Evolutionary conservation across 108 stramenopile genomes (phyloP), one percentile per base, ranked within the genome.

Genomic region (Craspedostauros australis): DNA sequence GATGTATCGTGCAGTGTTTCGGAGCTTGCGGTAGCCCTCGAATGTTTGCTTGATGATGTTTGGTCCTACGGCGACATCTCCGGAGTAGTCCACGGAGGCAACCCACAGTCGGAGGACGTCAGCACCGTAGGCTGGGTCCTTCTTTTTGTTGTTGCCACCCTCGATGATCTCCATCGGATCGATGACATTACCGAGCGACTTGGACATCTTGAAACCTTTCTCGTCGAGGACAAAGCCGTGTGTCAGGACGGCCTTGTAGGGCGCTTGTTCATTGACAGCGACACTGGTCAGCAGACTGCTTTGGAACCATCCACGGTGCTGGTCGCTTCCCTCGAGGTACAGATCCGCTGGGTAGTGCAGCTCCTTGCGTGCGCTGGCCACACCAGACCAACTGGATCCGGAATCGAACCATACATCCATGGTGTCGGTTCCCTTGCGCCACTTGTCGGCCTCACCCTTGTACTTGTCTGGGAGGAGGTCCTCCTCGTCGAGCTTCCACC

Each of bases 331-430:
- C 59, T 95, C 94, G 11, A 95, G 72, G 61, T 95, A 94, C 3
- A 95, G 36, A 58, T 95, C 96, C 0, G 89, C 95, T 14, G 96
- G 96, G 47, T 80, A 94, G 28, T 57, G 66, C 50, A 98, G 66
- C 61, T 88, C 88, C 2, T 83, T 86, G 37, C 95, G 77, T 37
- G 65, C 72, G 46, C 78, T 75, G 22, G 75, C 78, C 14, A 98
- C 95, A 45, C 95, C 94, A 25, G 93, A 88, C 98, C 98, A 99
- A 39, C 94, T 95, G 1, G 93, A 90, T 42, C 98, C 98, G 7
- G 91, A 93, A 76, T 99, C 98, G 62, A 99, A 99, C 98, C 98
- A 99, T 12, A 99, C 98, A 65, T 99, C 98, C 94, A 99, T 96
- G 22, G 98, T 99, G 77, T 99, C 98, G 14, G 87, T 93, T n/a